These are phyloP conservation scores for Aspergillus amoenus DNA, from an alignment of 2,329 filamentous ascomycete genomes.

Conservation along the genomic window DNA sequence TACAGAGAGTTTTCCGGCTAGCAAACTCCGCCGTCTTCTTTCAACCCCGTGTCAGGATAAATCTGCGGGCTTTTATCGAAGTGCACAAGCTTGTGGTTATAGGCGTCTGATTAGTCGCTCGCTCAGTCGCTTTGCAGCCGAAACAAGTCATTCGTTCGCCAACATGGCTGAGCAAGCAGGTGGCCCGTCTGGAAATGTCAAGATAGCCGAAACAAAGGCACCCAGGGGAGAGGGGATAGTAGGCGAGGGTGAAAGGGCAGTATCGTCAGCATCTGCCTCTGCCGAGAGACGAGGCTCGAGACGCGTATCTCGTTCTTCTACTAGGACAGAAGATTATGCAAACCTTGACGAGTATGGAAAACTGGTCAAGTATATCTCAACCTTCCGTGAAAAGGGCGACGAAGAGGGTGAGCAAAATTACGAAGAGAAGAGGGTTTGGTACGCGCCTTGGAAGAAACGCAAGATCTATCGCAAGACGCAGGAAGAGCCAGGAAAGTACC, in stretches of 20 bases:
- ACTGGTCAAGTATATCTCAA: constrained; percentile 66
- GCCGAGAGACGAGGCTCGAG: constrained; percentile 19
- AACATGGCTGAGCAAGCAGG: constrained; percentile 24
- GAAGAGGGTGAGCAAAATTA: constrained; percentile 43
- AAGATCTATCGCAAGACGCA: constrained; percentile 29
- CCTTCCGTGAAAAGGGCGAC: constrained; percentile 57
- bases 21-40: neutral
- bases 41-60: neutral
- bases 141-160: constrained; percentile 5
- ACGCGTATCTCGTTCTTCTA: constrained; percentile 37
- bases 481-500: constrained; percentile 44
- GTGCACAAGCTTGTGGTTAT: neutral
- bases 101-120: neutral
- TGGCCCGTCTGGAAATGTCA: constrained; percentile 17
- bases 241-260: neutral
- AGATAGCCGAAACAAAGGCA: constrained; percentile 10
- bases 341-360: constrained; percentile 63
- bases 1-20: neutral
- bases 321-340: constrained; percentile 29
- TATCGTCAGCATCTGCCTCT: constrained; percentile 23
- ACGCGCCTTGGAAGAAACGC: constrained; percentile 55
- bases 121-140: neutral
- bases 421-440: constrained; percentile 57
- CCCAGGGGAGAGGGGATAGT: neutral
- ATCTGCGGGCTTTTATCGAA: neutral